Conservation (phyloP, 768 basidiomycete species). For the Sutorius australiensis region DNA sequence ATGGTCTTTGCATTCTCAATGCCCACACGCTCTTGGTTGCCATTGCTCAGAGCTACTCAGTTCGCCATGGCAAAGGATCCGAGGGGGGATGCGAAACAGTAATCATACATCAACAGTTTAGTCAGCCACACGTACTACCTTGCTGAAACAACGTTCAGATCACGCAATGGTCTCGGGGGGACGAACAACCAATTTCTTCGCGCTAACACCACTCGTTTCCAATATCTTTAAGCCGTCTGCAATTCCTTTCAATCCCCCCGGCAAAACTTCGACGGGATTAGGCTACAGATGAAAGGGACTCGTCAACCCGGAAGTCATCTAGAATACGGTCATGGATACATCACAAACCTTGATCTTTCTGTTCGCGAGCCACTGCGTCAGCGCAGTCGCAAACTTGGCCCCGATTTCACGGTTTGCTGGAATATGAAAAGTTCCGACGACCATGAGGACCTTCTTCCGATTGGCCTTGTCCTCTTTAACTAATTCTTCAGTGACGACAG, state of each 20-base stretch:
- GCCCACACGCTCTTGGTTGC: too few species aligned
- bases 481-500: conserved; percentile 1
- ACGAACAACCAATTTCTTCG: conserved; percentile 36
- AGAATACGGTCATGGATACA: background rate
- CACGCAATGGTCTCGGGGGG: conserved; percentile 9
- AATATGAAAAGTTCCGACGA: conserved; percentile 4
- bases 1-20: background rate
- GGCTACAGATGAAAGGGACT: conserved; percentile 21
- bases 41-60: background rate
- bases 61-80: background rate
- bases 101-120: background rate
- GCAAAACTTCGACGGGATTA: conserved; percentile 36
- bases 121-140: background rate
- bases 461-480: background rate
- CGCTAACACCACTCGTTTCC: conserved; percentile 32
- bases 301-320: background rate
- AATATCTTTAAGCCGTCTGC: conserved; percentile 30
- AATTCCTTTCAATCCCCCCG: conserved; percentile 35
- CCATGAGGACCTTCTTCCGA: conserved; percentile 4
- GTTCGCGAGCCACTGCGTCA: conserved; percentile 16
- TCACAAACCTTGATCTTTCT: conserved; percentile 17
- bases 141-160: background rate
- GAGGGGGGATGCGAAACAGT: background rate
- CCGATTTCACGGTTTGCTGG: conserved; percentile 12
- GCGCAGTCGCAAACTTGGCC: conserved; percentile 8